These are phyloP conservation scores for Trichocladium antarcticum DNA, from an alignment of 495 filamentous ascomycete genomes.

Conservation along the genomic window DNA sequence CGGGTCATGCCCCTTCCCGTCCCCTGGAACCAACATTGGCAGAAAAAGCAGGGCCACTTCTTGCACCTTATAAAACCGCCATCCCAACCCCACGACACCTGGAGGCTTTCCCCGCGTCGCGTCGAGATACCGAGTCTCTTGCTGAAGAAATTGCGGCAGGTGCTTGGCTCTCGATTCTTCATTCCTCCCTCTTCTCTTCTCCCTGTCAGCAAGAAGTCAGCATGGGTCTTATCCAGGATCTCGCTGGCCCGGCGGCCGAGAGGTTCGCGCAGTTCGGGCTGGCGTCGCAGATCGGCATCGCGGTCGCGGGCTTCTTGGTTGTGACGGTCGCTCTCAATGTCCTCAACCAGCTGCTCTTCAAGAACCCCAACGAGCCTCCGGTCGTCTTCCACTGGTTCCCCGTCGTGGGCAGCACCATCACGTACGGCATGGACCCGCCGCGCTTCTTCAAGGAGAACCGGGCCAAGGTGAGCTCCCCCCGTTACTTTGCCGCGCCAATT, in stretches of 20 bases:
- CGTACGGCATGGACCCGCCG: constrained; percentile 76
- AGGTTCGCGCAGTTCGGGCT: constrained; percentile 33
- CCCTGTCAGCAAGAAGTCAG: constrained; percentile 1
- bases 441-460: constrained; percentile 61
- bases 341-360: constrained; percentile 55
- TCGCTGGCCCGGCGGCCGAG: constrained; percentile 35
- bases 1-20: neutral
- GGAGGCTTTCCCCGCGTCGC: neutral
- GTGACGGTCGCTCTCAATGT: constrained; percentile 55
- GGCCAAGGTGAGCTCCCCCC: constrained; percentile 45
- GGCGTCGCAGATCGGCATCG: constrained; percentile 36
- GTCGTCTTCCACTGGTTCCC: constrained; percentile 80
- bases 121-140: neutral
- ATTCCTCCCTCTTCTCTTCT: neutral
- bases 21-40: neutral
- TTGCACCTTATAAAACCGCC: neutral
- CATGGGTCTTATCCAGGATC: constrained; percentile 44
- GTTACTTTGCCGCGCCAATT: neutral
- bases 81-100: neutral
- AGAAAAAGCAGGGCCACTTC: constrained; percentile 1
- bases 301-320: constrained; percentile 37
- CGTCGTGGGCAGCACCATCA: constrained; percentile 64
- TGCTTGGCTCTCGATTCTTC: neutral
- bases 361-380: constrained; percentile 62
- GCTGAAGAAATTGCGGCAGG: neutral